These are phyloP conservation scores for Kokia cookei DNA, from an alignment of 441 rosid genomes.

Conservation along the genomic window DNA sequence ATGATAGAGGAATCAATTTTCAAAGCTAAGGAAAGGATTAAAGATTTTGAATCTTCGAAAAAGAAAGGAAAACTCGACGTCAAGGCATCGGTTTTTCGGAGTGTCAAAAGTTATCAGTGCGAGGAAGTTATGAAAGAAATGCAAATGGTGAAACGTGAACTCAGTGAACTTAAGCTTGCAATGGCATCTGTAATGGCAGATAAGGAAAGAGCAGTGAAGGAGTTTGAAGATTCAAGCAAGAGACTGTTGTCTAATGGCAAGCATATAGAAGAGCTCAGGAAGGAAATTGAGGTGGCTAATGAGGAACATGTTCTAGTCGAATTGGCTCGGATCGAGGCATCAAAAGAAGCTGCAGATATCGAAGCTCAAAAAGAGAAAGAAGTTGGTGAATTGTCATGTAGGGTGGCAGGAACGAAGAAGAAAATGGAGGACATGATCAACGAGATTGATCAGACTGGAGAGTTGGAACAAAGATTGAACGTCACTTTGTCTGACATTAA, in stretches of 20 bases:
- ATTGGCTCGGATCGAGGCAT: slow-evolving; percentile 75
- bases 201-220: slow-evolving; percentile 51
- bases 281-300: slow-evolving; percentile 56
- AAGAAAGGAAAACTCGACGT: slow-evolving; percentile 14
- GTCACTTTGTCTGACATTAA: slow-evolving; percentile 59
- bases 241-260: slow-evolving; percentile 25
- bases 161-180: slow-evolving; percentile 70
- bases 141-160: slow-evolving; percentile 54
- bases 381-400: slow-evolving; percentile 21
- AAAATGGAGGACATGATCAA: slow-evolving; percentile 25
- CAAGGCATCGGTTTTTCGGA: slow-evolving; percentile 7
- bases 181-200: slow-evolving; percentile 49
- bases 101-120: slow-evolving; percentile 15
- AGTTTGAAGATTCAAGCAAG: slow-evolving; percentile 24
- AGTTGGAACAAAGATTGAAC: slow-evolving; percentile 42
- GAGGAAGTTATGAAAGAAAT: slow-evolving; percentile 44
- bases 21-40: slow-evolving; percentile 21
- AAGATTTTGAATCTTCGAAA: slow-evolving; percentile 22
- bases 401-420: slow-evolving; percentile 27
- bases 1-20: slow-evolving; percentile 39
- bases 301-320: slow-evolving; percentile 81
- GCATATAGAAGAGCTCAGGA: slow-evolving; percentile 38
- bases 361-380: slow-evolving; percentile 45
- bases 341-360: slow-evolving; percentile 53
- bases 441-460: slow-evolving; percentile 48